phyloP scores from a whole-genome alignment of 2,329 filamentous ascomycete species.

The Colletotrichum godetiae region DNA sequence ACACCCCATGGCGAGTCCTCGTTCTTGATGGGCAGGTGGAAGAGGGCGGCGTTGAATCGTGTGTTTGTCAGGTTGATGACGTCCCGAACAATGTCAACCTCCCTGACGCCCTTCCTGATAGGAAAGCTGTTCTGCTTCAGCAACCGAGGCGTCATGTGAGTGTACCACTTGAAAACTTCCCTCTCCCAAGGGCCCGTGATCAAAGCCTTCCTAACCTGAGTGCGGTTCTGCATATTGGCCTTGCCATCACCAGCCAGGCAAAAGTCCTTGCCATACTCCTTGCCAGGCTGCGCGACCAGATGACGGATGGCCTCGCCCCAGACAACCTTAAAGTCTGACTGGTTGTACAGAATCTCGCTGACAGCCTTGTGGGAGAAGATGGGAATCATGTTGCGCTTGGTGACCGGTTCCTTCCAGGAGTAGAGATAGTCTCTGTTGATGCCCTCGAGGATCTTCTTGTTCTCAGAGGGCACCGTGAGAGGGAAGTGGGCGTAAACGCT shows the following conservation, averaged over 20 bases:
- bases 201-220: slow-evolving; percentile 55
- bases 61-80: slow-evolving; percentile 65
- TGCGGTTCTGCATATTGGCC: slow-evolving; percentile 51
- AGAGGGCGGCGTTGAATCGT: slow-evolving; percentile 65
- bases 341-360: slow-evolving; percentile 63
- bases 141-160: slow-evolving; percentile 40
- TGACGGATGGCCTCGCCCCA: slow-evolving; percentile 66
- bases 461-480: slow-evolving; percentile 55
- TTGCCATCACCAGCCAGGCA: slow-evolving; percentile 59
- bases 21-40: slow-evolving; percentile 66
- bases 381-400: slow-evolving; percentile 56
- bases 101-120: slow-evolving; percentile 40
- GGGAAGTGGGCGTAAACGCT: slow-evolving; percentile 74
- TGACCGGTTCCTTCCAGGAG: slow-evolving; percentile 65
- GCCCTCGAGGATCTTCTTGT: slow-evolving; percentile 67
- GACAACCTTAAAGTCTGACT: slow-evolving; percentile 67
- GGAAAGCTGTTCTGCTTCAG: slow-evolving; percentile 43
- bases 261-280: slow-evolving; percentile 53
- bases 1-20: slow-evolving; percentile 60
- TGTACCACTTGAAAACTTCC: slow-evolving; percentile 40
- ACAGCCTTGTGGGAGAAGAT: slow-evolving; percentile 65
- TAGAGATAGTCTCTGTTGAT: slow-evolving; percentile 68
- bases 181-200: slow-evolving; percentile 28
- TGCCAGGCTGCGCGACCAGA: slow-evolving; percentile 60
- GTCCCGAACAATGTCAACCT: slow-evolving; percentile 49